Evolutionary conservation across 2,329 filamentous ascomycete genomes (phyloP).

Genomic region (Fusarium abutilonis): DNA sequence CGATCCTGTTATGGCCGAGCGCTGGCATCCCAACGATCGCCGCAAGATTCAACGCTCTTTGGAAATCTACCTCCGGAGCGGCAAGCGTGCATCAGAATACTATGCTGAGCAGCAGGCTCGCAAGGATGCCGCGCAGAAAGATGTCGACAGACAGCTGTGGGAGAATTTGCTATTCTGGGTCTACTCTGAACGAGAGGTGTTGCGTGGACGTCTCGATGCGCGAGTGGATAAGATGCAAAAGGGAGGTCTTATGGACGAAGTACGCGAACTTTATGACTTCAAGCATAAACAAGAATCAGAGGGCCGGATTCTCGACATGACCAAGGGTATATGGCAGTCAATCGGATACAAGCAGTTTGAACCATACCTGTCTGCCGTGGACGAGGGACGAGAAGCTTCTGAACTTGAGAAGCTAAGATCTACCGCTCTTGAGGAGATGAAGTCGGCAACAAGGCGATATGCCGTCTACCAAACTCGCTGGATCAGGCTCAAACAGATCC

Average conservation of each 20-base stretch:
- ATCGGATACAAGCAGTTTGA: slow-evolving; percentile 96
- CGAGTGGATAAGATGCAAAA: slow-evolving; percentile 88
- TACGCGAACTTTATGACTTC: slow-evolving; percentile 57
- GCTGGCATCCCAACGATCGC: slow-evolving; percentile 93
- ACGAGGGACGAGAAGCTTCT: slow-evolving; percentile 40
- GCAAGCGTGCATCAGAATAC: slow-evolving; percentile 82
- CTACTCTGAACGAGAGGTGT: slow-evolving; percentile 73
- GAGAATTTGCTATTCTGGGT: slow-evolving; percentile 85
- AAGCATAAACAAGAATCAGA: slow-evolving; percentile 49
- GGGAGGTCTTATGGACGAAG: slow-evolving; percentile 61
- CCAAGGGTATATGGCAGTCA: slow-evolving; percentile 91
- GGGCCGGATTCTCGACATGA: slow-evolving; percentile 72
- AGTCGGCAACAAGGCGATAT: slow-evolving; percentile 87
- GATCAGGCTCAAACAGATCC: slow-evolving; percentile 85
- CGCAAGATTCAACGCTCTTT: slow-evolving; percentile 91
- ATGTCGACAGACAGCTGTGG: slow-evolving; percentile 51
- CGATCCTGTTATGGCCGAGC: slow-evolving; percentile 87
- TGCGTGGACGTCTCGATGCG: slow-evolving; percentile 76
- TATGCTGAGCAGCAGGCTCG: slow-evolving; percentile 78
- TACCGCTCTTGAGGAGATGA: slow-evolving; percentile 76
- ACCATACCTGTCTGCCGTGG: slow-evolving; percentile 68
- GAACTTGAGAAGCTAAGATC: slow-evolving; percentile 66
- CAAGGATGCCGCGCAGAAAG: slow-evolving; percentile 46
- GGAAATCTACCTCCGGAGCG: slow-evolving; percentile 88
- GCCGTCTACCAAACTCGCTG: slow-evolving; percentile 85